phyloP scores from a whole-genome alignment of 1,139 yeast species.

The Candida glucosophila region DNA sequence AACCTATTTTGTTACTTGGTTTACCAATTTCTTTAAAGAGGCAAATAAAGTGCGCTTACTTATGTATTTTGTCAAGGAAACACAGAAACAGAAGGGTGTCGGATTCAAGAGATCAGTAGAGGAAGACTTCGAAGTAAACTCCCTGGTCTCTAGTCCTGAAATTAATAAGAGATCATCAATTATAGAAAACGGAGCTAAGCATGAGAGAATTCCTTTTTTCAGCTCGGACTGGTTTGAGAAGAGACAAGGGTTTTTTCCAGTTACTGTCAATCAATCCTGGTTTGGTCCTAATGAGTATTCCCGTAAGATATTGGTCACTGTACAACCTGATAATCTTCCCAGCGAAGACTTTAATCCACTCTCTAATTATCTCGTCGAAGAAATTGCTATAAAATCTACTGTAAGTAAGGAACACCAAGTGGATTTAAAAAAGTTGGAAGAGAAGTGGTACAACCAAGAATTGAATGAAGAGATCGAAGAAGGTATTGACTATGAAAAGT shows the following conservation, averaged over 20 bases:
- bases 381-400: slow-evolving; percentile 46
- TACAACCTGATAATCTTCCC: slow-evolving; percentile 60
- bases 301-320: slow-evolving; percentile 45
- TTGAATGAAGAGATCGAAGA: slow-evolving; percentile 48
- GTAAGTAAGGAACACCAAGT: slow-evolving; percentile 53
- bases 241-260: slow-evolving; percentile 54
- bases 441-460: slow-evolving; percentile 21
- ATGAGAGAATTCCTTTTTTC: slow-evolving; percentile 45
- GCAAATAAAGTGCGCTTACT: slow-evolving; percentile 59
- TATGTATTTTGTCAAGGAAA: slow-evolving; percentile 55
- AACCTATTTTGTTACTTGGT: slow-evolving; percentile 78
- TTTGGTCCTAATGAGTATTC: slow-evolving; percentile 36
- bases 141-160: slow-evolving; percentile 1
- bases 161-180: slow-evolving; percentile 23
- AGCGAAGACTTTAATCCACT: slow-evolving; percentile 59
- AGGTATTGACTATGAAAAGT: slow-evolving; percentile 55
- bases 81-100: slow-evolving; percentile 45
- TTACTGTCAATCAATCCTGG: slow-evolving; percentile 57
- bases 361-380: slow-evolving; percentile 45
- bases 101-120: slow-evolving; percentile 41
- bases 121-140: slow-evolving; percentile 2
- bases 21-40: slow-evolving; percentile 47
- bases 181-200: slow-evolving; percentile 30
- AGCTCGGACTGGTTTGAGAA: slow-evolving; percentile 65
- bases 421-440: slow-evolving; percentile 39